These are phyloP conservation scores for Aechmea fasciata DNA, from an alignment of 176 grass and related monocot genomes.

Conservation along the genomic window DNA sequence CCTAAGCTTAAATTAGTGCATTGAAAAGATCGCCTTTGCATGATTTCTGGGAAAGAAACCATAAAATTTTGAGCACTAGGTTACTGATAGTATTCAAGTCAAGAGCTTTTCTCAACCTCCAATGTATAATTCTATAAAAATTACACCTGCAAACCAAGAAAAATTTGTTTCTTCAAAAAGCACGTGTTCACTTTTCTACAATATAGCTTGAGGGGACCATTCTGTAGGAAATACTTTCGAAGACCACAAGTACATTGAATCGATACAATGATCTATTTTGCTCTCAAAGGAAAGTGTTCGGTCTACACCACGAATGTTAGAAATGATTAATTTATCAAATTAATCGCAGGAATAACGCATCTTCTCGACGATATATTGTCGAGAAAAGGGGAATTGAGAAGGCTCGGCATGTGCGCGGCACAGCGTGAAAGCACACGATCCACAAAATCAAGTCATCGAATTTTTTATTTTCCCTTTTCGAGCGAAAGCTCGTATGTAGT, in stretches of 20 bases:
- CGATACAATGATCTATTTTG: too few species aligned
- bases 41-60: background rate
- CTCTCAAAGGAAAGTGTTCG: background rate
- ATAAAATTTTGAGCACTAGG: background rate
- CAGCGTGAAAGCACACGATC: background rate
- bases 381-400: slow-evolving; percentile 1
- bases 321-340: background rate
- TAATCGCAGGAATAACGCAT: background rate
- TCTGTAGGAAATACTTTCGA: background rate
- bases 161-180: background rate
- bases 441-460: background rate
- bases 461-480: too few species aligned
- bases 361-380: background rate
- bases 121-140: background rate
- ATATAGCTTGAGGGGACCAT: slow-evolving; percentile 4
- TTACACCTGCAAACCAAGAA: background rate
- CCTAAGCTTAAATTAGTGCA: background rate
- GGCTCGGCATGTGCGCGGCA: background rate
- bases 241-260: too few species aligned
- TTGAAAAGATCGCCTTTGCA: background rate
- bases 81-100: background rate
- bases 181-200: background rate
- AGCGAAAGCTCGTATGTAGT: too few species aligned
- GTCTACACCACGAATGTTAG: background rate
- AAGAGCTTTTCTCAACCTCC: background rate